These are phyloP conservation scores for Vigna radiata DNA, from an alignment of 306 rosid genomes.

Conservation along the genomic window DNA sequence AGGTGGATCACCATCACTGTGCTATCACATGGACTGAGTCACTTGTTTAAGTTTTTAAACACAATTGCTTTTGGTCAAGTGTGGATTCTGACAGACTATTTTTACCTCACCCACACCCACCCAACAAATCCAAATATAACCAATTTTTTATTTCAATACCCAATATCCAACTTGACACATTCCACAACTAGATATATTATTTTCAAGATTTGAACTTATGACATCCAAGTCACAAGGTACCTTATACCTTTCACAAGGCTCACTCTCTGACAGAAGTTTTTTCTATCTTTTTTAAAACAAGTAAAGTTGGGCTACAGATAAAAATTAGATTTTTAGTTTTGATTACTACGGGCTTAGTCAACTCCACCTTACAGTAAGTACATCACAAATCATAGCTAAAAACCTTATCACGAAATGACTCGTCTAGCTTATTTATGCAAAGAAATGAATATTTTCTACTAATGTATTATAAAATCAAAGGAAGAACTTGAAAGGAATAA, in stretches of 20 bases:
- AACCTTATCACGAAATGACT: constrained; percentile 10
- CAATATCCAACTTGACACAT: too few species aligned
- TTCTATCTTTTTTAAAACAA: background rate
- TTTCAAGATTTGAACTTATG: constrained; percentile 5
- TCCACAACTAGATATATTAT: background rate
- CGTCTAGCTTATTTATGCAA: constrained; percentile 12
- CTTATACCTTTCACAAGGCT: background rate
- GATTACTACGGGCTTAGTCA: background rate
- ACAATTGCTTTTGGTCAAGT: too few species aligned
- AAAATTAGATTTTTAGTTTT: background rate
- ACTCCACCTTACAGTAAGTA: background rate
- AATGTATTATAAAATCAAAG: constrained; percentile 15
- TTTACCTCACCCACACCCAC: too few species aligned
- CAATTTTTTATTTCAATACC: too few species aligned
- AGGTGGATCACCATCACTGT: too few species aligned
- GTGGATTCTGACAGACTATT: too few species aligned
- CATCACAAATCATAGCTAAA: constrained; percentile 4
- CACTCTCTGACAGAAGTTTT: background rate
- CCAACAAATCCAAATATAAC: too few species aligned
- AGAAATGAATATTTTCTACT: background rate
- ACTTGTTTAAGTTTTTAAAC: too few species aligned
- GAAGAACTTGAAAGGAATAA: background rate
- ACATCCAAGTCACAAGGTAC: background rate
- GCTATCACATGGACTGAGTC: too few species aligned
- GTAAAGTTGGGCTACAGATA: background rate